phyloP scores from a whole-genome alignment of 1,284 basidiomycete species.

The Leucoagaricus sp. region DNA sequence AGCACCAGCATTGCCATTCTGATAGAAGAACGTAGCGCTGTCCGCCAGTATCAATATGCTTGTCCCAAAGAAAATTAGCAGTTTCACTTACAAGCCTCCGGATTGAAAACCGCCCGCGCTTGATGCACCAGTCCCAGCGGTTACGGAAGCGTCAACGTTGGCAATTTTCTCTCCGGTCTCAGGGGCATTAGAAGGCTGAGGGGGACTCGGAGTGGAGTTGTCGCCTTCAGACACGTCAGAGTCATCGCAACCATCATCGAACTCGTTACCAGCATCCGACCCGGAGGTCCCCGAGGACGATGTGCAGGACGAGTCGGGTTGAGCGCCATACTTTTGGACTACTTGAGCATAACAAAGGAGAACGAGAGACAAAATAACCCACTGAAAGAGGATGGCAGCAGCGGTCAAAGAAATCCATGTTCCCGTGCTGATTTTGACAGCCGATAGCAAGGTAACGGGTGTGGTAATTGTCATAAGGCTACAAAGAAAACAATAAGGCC shows the following conservation, averaged over 20 bases:
- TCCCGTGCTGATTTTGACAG: slow-evolving; percentile 57
- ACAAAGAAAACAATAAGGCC: slow-evolving; percentile 16
- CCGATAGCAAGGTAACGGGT: slow-evolving; percentile 50
- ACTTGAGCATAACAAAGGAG: not conserved
- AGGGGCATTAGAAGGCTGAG: slow-evolving; percentile 15
- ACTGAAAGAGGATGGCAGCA: slow-evolving; percentile 55
- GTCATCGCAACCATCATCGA: slow-evolving; percentile 32
- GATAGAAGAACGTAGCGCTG: slow-evolving; percentile 75
- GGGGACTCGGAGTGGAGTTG: slow-evolving; percentile 2
- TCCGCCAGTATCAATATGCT: not conserved
- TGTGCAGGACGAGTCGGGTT: slow-evolving; percentile 42
- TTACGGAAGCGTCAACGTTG: slow-evolving; percentile 17
- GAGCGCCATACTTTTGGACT: not conserved
- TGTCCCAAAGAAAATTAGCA: slow-evolving; percentile 10
- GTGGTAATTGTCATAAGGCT: slow-evolving; percentile 65
- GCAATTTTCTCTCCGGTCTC: slow-evolving; percentile 18
- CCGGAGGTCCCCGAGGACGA: slow-evolving; percentile 22
- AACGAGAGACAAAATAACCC: slow-evolving; percentile 19
- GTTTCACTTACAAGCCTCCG: slow-evolving; percentile 50
- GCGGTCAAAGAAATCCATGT: slow-evolving; percentile 63
- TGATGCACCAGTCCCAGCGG: slow-evolving; percentile 15
- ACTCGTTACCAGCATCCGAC: slow-evolving; percentile 33
- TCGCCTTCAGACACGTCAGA: slow-evolving; percentile 22
- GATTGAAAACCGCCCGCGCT: slow-evolving; percentile 23
- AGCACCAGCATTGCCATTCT: slow-evolving; percentile 69